These are phyloP conservation scores for Suillus tomentosus DNA, from an alignment of 768 basidiomycete species.

Conservation along the genomic window DNA sequence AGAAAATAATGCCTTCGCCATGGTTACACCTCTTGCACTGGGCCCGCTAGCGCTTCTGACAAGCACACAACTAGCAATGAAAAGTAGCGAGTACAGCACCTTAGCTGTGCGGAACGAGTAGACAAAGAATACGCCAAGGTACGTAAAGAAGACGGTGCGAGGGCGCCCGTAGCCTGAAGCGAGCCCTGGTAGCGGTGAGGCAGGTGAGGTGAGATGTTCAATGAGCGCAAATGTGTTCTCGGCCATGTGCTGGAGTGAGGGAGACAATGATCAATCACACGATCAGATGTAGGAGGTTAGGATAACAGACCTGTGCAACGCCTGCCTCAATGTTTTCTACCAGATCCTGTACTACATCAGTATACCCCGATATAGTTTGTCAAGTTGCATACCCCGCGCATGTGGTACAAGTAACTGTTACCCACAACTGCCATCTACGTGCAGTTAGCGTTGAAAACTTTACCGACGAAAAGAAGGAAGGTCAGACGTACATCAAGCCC, in stretches of 20 bases:
- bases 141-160: conserved; percentile 75
- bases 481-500: conserved; percentile 77
- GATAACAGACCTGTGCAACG: conserved; percentile 52
- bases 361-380: neutral
- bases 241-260: conserved; percentile 72
- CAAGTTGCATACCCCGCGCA: conserved; percentile 62
- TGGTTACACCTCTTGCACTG: conserved; percentile 22
- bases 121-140: conserved; percentile 66
- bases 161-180: conserved; percentile 53
- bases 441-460: conserved; percentile 8
- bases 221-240: conserved; percentile 84
- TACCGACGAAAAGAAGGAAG: neutral
- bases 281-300: neutral
- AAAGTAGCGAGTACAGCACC: conserved; percentile 56
- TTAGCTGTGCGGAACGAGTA: conserved; percentile 77
- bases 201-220: conserved; percentile 66
- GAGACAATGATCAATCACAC: neutral
- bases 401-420: conserved; percentile 93
- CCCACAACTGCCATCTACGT: conserved; percentile 87
- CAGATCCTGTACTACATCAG: conserved; percentile 49
- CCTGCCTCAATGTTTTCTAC: conserved; percentile 85
- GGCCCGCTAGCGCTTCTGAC: conserved; percentile 32
- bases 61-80: conserved; percentile 48
- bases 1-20: conserved; percentile 46
- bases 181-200: conserved; percentile 69